Conservation (phyloP, 805 yeast genomes). For the Ogataea trehaloabstinens region DNA sequence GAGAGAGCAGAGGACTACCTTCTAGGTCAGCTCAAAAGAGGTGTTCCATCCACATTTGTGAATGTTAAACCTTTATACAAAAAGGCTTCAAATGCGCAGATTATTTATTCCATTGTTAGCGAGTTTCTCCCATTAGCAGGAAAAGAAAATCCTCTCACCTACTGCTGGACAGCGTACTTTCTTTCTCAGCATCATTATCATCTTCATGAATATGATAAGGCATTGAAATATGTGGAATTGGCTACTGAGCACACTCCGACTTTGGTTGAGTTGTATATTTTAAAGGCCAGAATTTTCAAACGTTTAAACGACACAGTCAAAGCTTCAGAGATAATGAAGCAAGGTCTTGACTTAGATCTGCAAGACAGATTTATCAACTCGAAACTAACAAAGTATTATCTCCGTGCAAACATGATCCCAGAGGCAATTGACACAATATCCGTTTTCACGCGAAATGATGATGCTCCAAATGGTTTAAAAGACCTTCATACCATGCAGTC, state of each 20-base stretch:
- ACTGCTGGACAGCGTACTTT: conserved; percentile 72
- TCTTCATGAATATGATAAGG: conserved; percentile 49
- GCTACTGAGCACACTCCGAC: conserved; percentile 80
- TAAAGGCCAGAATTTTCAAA: conserved; percentile 78
- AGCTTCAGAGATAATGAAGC: conserved; percentile 67
- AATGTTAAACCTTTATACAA: conserved; percentile 79
- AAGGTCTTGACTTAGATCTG: conserved; percentile 72
- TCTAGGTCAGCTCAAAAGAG: conserved; percentile 60
- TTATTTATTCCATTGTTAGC: conserved; percentile 53
- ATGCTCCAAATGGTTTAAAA: conserved; percentile 75
- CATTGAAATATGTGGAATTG: conserved; percentile 54
- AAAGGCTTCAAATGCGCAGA: conserved; percentile 35
- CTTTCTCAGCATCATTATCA: conserved; percentile 74
- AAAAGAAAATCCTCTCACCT: conserved; percentile 40
- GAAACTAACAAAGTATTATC: conserved; percentile 77
- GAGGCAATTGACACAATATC: conserved; percentile 73
- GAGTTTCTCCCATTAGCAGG: conserved; percentile 40
- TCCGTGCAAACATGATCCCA: conserved; percentile 72
- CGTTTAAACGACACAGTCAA: conserved; percentile 58
- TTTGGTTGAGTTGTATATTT: conserved; percentile 73
- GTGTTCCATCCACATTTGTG: conserved; percentile 88
- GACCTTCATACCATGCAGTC: conserved; percentile 89
- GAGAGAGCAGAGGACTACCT: conserved; percentile 53
- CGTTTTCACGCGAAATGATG: conserved; percentile 82
- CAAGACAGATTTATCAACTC: conserved; percentile 93